phyloP scores from a whole-genome alignment of 371 early-diverging fungal genomes.

The Mycotypha africana region DNA sequence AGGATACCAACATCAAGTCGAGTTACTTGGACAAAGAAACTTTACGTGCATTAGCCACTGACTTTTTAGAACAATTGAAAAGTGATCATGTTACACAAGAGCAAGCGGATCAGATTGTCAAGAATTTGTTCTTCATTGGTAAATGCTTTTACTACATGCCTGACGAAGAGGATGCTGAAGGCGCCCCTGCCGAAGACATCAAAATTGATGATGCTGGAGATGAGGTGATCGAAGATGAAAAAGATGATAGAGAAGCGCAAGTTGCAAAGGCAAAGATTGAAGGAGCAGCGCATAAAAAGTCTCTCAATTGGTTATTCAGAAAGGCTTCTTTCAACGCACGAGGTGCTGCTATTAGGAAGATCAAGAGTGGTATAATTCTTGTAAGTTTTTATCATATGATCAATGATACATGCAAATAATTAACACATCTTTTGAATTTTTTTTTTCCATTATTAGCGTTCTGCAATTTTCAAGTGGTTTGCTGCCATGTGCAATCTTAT shows the following conservation, averaged over 20 bases:
- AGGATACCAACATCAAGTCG: constrained; percentile 13
- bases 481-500: constrained; percentile 79
- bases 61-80: constrained; percentile 70
- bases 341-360: constrained; percentile 48
- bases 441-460: constrained; percentile 50
- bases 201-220: constrained; percentile 27
- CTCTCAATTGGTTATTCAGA: constrained; percentile 60
- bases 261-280: constrained; percentile 8
- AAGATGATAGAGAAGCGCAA: constrained; percentile 5
- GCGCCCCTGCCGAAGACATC: constrained; percentile 22
- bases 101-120: constrained; percentile 83
- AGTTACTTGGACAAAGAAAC: constrained; percentile 42
- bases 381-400: too few relatives aligned
- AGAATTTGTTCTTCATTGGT: constrained; percentile 90
- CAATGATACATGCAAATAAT: too few relatives aligned
- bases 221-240: constrained; percentile 21
- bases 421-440: too few relatives aligned
- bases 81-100: constrained; percentile 68
- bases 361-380: constrained; percentile 35
- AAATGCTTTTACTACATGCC: constrained; percentile 61
- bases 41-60: constrained; percentile 51
- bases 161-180: constrained; percentile 38
- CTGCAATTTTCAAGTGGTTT: constrained; percentile 82
- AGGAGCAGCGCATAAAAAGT: constrained; percentile 24
- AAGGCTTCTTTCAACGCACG: constrained; percentile 67